Conservation (phyloP, 208 protist genomes). For the Trypanosoma boissoni region DNA sequence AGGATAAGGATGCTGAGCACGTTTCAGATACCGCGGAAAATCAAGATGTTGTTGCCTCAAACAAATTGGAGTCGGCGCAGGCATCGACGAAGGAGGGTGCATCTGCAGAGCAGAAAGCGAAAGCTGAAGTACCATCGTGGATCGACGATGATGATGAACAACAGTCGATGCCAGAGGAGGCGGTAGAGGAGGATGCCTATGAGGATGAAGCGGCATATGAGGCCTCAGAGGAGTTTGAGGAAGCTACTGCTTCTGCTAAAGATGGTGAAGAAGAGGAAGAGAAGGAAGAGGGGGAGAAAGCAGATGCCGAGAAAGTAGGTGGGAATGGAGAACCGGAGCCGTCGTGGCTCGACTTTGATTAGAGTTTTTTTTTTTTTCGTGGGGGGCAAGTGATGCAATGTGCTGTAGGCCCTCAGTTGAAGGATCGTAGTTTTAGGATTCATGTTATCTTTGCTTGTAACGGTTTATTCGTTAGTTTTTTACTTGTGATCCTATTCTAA, state of each 20-base stretch:
- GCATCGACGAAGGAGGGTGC: neutral
- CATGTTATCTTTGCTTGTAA: no score
- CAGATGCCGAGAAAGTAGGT: neutral
- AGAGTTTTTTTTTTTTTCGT: slow-evolving; percentile 23
- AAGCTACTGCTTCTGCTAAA: neutral
- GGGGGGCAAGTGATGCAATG: no score
- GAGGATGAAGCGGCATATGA: slow-evolving; percentile 9
- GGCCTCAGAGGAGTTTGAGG: neutral
- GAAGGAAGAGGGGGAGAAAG: slow-evolving; percentile 3
- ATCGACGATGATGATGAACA: slow-evolving; percentile 2
- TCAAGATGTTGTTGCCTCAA: neutral
- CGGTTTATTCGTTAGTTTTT: no score
- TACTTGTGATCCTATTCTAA: no score
- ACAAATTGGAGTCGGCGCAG: no score
- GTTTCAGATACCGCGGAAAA: no score
- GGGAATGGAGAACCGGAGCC: slow-evolving; percentile 9
- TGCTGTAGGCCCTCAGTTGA: no score
- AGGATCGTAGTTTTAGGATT: no score
- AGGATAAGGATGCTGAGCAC: no score
- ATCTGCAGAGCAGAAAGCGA: neutral
- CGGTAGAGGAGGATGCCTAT: slow-evolving; percentile 1
- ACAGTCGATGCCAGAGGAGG: neutral
- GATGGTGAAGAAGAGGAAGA: no score
- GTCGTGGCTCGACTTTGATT: slow-evolving; percentile 20
- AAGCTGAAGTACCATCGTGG: slow-evolving; percentile 1